Evolutionary conservation across 208 protist genomes (phyloP).

Genomic region (Leishmania tropica): DNA sequence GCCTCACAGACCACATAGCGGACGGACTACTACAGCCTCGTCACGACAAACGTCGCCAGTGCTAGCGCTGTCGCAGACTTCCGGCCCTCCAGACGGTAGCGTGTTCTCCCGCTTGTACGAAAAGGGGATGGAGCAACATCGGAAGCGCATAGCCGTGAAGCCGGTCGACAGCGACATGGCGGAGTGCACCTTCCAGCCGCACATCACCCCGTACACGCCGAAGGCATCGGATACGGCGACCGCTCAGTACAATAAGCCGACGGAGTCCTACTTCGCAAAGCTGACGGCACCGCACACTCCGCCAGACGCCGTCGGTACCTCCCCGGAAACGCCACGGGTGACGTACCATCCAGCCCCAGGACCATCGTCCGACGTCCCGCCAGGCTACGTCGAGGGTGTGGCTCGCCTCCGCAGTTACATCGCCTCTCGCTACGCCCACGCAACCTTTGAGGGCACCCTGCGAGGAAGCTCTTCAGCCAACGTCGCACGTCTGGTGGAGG

Average conservation of each 20-base stretch:
- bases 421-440: slow-evolving; percentile 25
- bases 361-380: slow-evolving; percentile 61
- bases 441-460: slow-evolving; percentile 25
- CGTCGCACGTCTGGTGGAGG: slow-evolving; percentile 6
- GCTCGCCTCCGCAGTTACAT: slow-evolving; percentile 62
- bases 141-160: background rate
- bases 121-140: slow-evolving; percentile 33
- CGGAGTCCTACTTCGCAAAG: slow-evolving; percentile 64
- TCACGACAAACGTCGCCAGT: background rate
- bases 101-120: slow-evolving; percentile 37
- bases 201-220: slow-evolving; percentile 8
- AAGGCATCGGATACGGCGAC: background rate
- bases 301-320: slow-evolving; percentile 32
- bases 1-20: background rate
- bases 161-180: background rate
- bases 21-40: background rate
- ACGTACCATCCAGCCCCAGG: slow-evolving; percentile 52
- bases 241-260: slow-evolving; percentile 51
- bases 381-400: slow-evolving; percentile 81
- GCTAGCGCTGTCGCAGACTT: background rate
- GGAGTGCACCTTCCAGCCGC: slow-evolving; percentile 23
- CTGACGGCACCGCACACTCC: slow-evolving; percentile 22
- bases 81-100: background rate
- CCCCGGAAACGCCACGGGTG: slow-evolving; percentile 57
- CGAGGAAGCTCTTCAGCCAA: slow-evolving; percentile 30